Base-by-base conservation (phyloP, 2,329 filamentous ascomycete genomes). In the Aspergillus spinulosporus region DNA sequence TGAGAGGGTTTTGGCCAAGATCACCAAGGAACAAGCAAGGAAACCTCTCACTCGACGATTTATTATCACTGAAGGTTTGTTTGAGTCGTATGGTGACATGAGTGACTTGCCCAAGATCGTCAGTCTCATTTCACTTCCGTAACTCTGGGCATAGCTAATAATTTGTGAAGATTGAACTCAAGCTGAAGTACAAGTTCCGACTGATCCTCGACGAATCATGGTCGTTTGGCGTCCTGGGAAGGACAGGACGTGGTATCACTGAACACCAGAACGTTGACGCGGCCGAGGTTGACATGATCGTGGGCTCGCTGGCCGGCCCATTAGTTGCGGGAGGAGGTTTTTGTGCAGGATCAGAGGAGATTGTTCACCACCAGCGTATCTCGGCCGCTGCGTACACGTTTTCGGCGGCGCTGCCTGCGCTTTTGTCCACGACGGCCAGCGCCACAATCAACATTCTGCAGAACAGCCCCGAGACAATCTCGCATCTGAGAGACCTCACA, bases 181-280 rank as follows among this genome's bases (percentile, higher is more conserved):
- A 97, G 76, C 86, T 92, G 64, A 90, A 89, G 73, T 97, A 97
- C 83, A 99, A 97, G 78, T 99, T 97, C 80, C 91, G 94, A 66
- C 84, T 99, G 55, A 96, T 97, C 63, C 86, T 99, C 37, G 94
- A 99, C 73, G 94, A 99, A 79, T 96, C 92, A 1, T 96, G 90
- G 88, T 97, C 92, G 1, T 99, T 97, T 71, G 95, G 93, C 58
- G 89, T 97, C 14, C 83, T 99, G 4, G 94, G 94, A 47, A 84
- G 92, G 59, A 96, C 91, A 28, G 95, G 94, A 15, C 88, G 92
- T 51, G 94, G 94, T 57, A 81, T 97, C 39, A 97, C 94, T 0
- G 95, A 99, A 78, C 90, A 93, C 4, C 94, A 97, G 70, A 96
- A 97, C 66, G 93, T 99, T 14, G 94, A 97, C 71, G 87, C 93